A percentile compares a stretch with the other conserved stretches of the same genome.
Evolutionary conservation across 257 asterid species (phyloP).

Genomic region (Rhazya stricta): DNA sequence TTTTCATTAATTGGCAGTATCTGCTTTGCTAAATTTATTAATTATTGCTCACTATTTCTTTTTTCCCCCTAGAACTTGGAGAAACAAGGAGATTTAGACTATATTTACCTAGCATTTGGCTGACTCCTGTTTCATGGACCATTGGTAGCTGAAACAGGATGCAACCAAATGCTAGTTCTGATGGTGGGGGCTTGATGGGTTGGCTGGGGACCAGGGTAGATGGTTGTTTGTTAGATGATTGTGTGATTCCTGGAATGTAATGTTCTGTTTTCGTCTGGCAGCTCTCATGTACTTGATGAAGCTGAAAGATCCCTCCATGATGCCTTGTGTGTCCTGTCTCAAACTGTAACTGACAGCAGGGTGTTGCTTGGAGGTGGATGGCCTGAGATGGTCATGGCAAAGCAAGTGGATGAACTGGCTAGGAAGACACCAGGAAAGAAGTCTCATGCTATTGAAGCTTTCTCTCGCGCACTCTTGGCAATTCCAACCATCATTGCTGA

Average conservation of each 20-base stretch:
- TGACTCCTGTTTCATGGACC: not conserved
- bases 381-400: conserved; percentile 96
- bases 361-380: conserved; percentile 87
- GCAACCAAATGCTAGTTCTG: not conserved
- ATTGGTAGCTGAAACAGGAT: not conserved
- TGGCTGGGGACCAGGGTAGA: not conserved
- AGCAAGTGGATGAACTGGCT: conserved; percentile 88
- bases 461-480: conserved; percentile 74
- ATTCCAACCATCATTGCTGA: conserved; percentile 90
- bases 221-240: not conserved
- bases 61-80: no score
- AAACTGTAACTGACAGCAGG: conserved; percentile 85
- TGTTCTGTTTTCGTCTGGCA: conserved; percentile 22
- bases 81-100: not conserved
- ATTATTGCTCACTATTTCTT: not conserved
- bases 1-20: not conserved
- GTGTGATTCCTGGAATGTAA: conserved; percentile 2
- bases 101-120: not conserved
- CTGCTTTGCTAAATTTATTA: not conserved
- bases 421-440: conserved; percentile 81
- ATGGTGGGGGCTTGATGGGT: not conserved
- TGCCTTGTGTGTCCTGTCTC: conserved; percentile 89
- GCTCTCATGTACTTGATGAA: conserved; percentile 90
- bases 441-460: conserved; percentile 91
- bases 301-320: conserved; percentile 90